These are phyloP conservation scores for Skeletonema tropicum DNA, from an alignment of 108 stramenopile genomes.

Conservation along the genomic window DNA sequence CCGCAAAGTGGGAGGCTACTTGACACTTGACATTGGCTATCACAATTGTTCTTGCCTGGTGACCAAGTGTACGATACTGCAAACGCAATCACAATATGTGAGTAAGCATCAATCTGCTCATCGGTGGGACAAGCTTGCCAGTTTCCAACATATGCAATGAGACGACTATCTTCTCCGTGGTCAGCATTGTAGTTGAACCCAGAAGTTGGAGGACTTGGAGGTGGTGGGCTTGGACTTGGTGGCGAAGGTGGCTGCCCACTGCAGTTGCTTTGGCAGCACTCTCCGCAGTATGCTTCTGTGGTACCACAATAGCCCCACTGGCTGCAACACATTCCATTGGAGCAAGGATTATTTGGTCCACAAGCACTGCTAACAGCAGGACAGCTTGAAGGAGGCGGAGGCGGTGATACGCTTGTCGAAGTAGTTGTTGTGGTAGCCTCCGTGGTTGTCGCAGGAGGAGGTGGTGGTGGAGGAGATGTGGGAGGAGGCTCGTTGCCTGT, in stretches of 20 bases:
- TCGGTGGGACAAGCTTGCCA: conserved; percentile 66
- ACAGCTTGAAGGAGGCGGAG: background rate
- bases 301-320: conserved; percentile 55
- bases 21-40: conserved; percentile 44
- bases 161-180: conserved; percentile 48
- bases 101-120: conserved; percentile 51
- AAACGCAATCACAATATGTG: conserved; percentile 64
- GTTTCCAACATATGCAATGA: conserved; percentile 69
- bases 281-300: conserved; percentile 30
- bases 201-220: conserved; percentile 16
- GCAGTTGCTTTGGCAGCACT: conserved; percentile 40
- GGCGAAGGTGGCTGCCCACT: conserved; percentile 15
- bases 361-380: background rate
- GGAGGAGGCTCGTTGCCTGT: background rate
- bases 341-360: conserved; percentile 3
- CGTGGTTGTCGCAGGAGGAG: background rate
- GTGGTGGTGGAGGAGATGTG: background rate
- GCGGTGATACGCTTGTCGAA: background rate
- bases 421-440: background rate
- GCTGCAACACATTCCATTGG: conserved; percentile 36
- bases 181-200: conserved; percentile 18
- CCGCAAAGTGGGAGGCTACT: conserved; percentile 42
- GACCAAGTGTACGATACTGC: conserved; percentile 61
- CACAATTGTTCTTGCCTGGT: conserved; percentile 43
- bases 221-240: conserved; percentile 26